Evolutionary conservation across 371 early-diverging fungal genomes (phyloP), one percentile per base, ranked within the genome.

Genomic region (Syncephalis plumigaleata): DNA sequence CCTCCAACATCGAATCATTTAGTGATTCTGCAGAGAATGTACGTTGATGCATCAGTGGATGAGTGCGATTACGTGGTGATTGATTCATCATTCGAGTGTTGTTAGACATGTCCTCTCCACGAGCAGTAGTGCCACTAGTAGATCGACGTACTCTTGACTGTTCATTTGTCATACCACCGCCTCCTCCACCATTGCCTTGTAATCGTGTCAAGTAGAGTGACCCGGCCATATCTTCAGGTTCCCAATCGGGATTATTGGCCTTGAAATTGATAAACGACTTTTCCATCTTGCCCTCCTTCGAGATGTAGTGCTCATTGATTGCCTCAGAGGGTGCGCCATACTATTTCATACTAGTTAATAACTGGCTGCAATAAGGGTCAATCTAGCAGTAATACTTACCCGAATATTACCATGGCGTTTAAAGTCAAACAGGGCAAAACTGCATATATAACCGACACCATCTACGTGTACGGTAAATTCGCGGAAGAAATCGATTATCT

Each of bases 241-340:
- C 70, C 90, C 90, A 90, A 22, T 76, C 75, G 3, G 90, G 90
- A 58, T 90, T 70, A 56, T 86, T 77, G 16, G 71, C 87, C 69
- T 95, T 91, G 62, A 97, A 97, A 49, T 83, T 85, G 47, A 97
- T 42, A 53, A 97, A 85, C 11, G 89, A 88, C 63, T 84, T 84
- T 58, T 95, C 96, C 94, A 97, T 91, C 62, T 97, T 97, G 27
- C 88, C 93, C 42, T 87, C 75, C 36, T 87, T 84, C 5, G 87
- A 83, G 13, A 77, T 49, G 50, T 67, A 67, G 25, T 79, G 70
- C 8, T 71, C 78, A 44, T 73, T 73, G 3, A 67, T 60, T 0
- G 63, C 64, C 2, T 69, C 64, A 2, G 68, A 64, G 0, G 81
- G 84, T 0, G 84, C 89, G 0, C 88, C 86, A 52, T 85, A 87